phyloP scores from a whole-genome alignment of 2,329 filamentous ascomycete genomes.

The Paecilomyces fulvus region DNA sequence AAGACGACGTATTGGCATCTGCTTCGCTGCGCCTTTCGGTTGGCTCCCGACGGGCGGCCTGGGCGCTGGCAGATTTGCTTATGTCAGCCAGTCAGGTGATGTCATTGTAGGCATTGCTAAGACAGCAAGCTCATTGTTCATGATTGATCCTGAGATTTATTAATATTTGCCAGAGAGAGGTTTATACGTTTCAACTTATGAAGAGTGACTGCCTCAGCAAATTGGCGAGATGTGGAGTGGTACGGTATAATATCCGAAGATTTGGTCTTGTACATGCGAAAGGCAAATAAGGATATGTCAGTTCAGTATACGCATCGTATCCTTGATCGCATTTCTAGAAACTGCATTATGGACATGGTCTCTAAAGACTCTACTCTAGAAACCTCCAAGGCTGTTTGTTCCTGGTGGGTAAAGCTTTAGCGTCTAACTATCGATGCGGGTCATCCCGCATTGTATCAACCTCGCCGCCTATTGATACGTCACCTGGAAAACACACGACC shows the following conservation, averaged over 20 bases:
- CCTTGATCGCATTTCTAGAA: not conserved
- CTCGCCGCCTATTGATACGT: conserved; percentile 22
- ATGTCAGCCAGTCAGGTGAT: conserved; percentile 22
- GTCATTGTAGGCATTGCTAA: too few species aligned
- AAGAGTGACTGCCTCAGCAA: too few species aligned
- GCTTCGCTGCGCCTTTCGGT: conserved; percentile 3
- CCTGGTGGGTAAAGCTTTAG: conserved; percentile 3
- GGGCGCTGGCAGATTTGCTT: not conserved
- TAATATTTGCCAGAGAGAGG: too few species aligned
- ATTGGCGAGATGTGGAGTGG: not conserved
- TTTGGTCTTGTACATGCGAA: not conserved
- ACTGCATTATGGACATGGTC: not conserved
- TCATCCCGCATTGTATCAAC: conserved; percentile 12
- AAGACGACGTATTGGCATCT: conserved; percentile 2
- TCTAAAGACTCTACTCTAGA: too few species aligned
- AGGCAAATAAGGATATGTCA: not conserved
- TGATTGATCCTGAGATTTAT: too few species aligned
- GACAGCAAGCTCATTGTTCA: too few species aligned
- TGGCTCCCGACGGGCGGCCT: not conserved
- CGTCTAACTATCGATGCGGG: conserved; percentile 3
- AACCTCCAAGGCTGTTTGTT: not conserved
- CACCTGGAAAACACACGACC: conserved; percentile 15
- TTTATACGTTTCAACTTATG: too few species aligned
- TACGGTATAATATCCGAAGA: not conserved
- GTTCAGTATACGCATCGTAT: not conserved